Evolutionary conservation across 192 early-diverging fungal genomes (phyloP).

Genomic region (Mortierella hygrophila): DNA sequence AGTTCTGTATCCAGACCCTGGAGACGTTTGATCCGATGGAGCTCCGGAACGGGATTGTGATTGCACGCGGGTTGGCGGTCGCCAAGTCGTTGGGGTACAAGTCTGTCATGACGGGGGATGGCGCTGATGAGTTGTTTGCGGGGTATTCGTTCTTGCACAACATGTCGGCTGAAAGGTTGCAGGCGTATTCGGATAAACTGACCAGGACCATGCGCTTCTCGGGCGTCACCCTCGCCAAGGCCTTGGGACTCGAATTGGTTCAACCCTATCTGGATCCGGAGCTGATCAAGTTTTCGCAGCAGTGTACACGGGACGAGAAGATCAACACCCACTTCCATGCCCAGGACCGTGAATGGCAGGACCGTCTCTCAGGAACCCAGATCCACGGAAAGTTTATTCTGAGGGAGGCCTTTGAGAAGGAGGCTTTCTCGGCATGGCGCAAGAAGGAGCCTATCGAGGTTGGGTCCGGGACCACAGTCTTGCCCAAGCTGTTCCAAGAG

Average conservation of each 20-base stretch:
- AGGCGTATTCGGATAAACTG: constrained; percentile 64
- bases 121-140: constrained; percentile 80
- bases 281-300: constrained; percentile 67
- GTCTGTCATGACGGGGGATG: constrained; percentile 73
- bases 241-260: constrained; percentile 55
- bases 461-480: constrained; percentile 68
- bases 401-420: constrained; percentile 69
- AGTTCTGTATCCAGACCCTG: constrained; percentile 65
- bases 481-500: constrained; percentile 63
- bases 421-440: constrained; percentile 70
- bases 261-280: constrained; percentile 71
- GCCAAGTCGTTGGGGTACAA: constrained; percentile 61
- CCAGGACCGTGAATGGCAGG: constrained; percentile 42
- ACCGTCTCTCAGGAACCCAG: constrained; percentile 29
- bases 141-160: constrained; percentile 73
- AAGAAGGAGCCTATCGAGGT: constrained; percentile 77
- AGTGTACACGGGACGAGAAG: constrained; percentile 53
- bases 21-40: constrained; percentile 82
- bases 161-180: constrained; percentile 62
- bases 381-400: constrained; percentile 72
- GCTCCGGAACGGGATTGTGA: constrained; percentile 72
- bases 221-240: constrained; percentile 62
- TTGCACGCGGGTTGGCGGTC: constrained; percentile 63
- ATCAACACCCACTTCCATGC: constrained; percentile 56
- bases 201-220: constrained; percentile 65